Evolutionary conservation across 192 early-diverging fungal genomes (phyloP).

Genomic region (Chytriomyces sp.): DNA sequence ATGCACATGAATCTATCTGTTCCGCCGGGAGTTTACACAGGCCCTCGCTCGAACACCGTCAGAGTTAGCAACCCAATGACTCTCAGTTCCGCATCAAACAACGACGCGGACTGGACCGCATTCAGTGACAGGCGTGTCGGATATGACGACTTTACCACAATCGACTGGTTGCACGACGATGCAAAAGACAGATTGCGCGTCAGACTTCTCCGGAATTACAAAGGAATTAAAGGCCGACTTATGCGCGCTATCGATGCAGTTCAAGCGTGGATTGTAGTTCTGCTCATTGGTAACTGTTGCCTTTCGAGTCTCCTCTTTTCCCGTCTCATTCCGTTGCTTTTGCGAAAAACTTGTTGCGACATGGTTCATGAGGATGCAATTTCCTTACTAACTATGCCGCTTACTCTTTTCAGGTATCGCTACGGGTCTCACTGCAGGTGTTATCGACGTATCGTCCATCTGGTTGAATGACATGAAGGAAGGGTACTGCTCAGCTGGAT

Average conservation of each 20-base stretch:
- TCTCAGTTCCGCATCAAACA: background rate
- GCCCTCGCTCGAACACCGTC: background rate
- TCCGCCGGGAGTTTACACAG: background rate
- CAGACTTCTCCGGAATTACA: background rate
- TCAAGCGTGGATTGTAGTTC: slow-evolving; percentile 55
- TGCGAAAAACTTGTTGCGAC: background rate
- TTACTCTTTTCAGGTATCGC: slow-evolving; percentile 32
- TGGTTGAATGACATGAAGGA: slow-evolving; percentile 57
- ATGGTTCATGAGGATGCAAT: background rate
- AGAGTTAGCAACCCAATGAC: background rate
- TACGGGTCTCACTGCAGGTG: slow-evolving; percentile 53
- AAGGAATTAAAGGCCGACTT: background rate
- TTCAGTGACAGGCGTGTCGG: slow-evolving; percentile 40
- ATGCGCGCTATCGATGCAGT: slow-evolving; percentile 27
- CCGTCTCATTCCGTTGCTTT: background rate
- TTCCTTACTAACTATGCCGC: background rate
- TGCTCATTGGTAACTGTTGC: slow-evolving; percentile 41
- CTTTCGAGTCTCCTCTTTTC: background rate
- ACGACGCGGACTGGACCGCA: slow-evolving; percentile 9
- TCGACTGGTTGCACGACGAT: slow-evolving; percentile 90
- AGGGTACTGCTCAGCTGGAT: slow-evolving; percentile 54
- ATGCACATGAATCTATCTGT: background rate
- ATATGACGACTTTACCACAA: slow-evolving; percentile 65
- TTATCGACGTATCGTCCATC: slow-evolving; percentile 50
- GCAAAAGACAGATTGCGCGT: slow-evolving; percentile 74